Evolutionary conservation across 805 yeast genomes (phyloP).

Genomic region (Torulaspora gathmanii): DNA sequence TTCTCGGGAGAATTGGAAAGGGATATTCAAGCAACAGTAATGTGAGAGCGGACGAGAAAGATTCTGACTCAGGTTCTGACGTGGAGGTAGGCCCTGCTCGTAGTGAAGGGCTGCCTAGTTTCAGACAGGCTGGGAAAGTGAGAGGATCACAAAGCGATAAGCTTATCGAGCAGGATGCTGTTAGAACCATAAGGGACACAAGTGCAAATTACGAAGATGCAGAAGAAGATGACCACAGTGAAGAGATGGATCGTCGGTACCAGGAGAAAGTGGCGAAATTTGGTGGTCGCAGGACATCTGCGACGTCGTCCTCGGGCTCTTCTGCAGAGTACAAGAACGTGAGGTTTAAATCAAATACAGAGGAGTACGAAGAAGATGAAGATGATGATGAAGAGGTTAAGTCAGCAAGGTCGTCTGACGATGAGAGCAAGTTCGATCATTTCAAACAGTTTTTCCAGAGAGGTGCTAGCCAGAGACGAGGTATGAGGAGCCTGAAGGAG

Average conservation of each 20-base stretch:
- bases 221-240: conserved; percentile 9
- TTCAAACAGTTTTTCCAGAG: conserved; percentile 23
- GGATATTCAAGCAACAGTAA: conserved; percentile 2
- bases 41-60: neutral
- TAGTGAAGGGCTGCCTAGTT: conserved; percentile 12
- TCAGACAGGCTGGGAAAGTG: conserved; percentile 2
- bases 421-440: conserved; percentile 21
- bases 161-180: conserved; percentile 22
- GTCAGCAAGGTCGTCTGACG: conserved; percentile 10
- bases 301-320: conserved; percentile 4
- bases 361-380: conserved; percentile 8
- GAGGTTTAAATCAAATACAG: conserved; percentile 9
- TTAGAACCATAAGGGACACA: conserved; percentile 19
- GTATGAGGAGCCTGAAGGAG: conserved; percentile 15
- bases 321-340: conserved; percentile 12
- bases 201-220: conserved; percentile 16
- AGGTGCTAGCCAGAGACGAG: conserved; percentile 12
- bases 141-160: conserved; percentile 4
- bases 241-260: conserved; percentile 8
- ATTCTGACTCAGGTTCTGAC: conserved; percentile 14
- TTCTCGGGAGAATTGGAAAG: conserved; percentile 4
- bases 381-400: conserved; percentile 13
- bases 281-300: conserved; percentile 5
- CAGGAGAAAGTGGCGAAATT: conserved; percentile 9
- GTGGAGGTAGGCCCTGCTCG: conserved; percentile 6